These are phyloP conservation scores for Termitomyces heimii DNA, from an alignment of 768 basidiomycete species.

Conservation along the genomic window DNA sequence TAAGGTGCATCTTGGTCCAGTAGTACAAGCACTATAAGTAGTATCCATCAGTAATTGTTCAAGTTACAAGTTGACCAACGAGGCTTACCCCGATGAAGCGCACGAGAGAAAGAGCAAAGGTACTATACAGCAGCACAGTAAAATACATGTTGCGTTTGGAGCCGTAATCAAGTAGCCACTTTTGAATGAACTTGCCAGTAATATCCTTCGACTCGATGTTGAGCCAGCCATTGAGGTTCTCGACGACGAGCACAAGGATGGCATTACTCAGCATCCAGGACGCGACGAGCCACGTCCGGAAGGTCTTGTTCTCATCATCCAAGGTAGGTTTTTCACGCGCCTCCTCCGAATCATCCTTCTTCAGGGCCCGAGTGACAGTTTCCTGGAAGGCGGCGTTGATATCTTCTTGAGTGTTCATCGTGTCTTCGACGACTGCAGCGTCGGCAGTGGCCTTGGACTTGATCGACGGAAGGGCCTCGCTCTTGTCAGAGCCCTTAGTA, in stretches of 20 bases:
- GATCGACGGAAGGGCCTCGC: constrained; percentile 72
- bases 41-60: background rate
- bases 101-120: constrained; percentile 49
- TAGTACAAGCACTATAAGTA: constrained; percentile 16
- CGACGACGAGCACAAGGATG: constrained; percentile 48
- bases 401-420: constrained; percentile 66
- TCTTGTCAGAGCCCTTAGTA: constrained; percentile 89
- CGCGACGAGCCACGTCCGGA: constrained; percentile 75
- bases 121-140: constrained; percentile 54
- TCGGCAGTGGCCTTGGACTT: constrained; percentile 47
- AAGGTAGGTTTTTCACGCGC: constrained; percentile 60
- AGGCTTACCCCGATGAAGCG: constrained; percentile 53
- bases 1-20: constrained; percentile 16
- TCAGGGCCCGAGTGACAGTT: constrained; percentile 72
- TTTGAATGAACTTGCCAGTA: constrained; percentile 22
- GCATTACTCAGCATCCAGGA: constrained; percentile 68
- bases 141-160: constrained; percentile 53
- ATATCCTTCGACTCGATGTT: constrained; percentile 28
- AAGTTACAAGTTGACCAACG: background rate
- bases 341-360: constrained; percentile 44
- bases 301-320: constrained; percentile 80
- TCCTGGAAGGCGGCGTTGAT: constrained; percentile 80
- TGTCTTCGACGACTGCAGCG: constrained; percentile 69
- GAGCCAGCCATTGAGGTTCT: constrained; percentile 47
- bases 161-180: constrained; percentile 23